These are phyloP conservation scores for Acer campestre DNA, from an alignment of 345 rosid species.

Conservation along the genomic window DNA sequence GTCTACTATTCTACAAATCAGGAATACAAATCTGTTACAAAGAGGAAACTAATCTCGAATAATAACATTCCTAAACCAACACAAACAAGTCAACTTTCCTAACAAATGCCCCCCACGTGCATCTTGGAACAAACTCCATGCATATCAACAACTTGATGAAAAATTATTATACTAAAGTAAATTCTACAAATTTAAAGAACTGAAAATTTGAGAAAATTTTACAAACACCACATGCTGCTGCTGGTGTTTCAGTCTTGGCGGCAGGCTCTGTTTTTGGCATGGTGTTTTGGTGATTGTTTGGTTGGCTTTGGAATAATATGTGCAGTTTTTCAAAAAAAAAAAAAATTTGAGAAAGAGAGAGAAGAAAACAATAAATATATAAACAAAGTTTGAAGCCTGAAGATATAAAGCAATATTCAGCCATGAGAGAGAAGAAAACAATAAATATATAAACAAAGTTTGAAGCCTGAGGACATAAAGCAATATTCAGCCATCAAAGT, in stretches of 20 bases:
- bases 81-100: too few relatives aligned
- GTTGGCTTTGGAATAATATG: too few relatives aligned
- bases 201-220: too few relatives aligned
- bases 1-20: too few relatives aligned
- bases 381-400: background rate
- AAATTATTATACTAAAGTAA: background rate
- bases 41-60: too few relatives aligned
- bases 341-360: background rate
- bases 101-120: constrained; percentile 97
- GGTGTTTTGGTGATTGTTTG: too few relatives aligned
- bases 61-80: too few relatives aligned
- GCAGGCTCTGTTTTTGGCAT: too few relatives aligned
- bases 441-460: background rate
- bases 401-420: background rate
- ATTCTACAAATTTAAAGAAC: background rate
- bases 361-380: background rate
- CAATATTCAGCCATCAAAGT: background rate
- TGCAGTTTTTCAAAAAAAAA: too few relatives aligned
- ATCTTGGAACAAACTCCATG: constrained; percentile 51
- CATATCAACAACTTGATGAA: constrained; percentile 13
- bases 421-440: background rate
- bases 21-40: too few relatives aligned
- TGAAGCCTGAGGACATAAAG: background rate
- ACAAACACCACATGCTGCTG: too few relatives aligned
- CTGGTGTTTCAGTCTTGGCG: too few relatives aligned